These are phyloP conservation scores for Paxillus rubicundulus DNA, from an alignment of 768 basidiomycete genomes.

Conservation along the genomic window DNA sequence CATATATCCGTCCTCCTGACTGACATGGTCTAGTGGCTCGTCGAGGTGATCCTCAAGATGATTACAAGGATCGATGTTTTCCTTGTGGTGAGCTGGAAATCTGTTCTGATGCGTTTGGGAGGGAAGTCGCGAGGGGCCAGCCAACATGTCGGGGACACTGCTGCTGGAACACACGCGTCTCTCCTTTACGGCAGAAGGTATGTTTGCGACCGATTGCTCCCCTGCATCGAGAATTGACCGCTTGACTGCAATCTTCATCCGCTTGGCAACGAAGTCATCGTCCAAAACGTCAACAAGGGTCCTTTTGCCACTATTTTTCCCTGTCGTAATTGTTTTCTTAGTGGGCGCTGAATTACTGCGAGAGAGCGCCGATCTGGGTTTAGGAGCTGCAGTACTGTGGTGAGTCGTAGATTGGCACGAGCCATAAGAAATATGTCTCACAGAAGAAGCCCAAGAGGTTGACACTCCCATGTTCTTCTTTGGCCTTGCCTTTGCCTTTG, in stretches of 20 bases:
- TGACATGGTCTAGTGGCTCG: constrained; percentile 42
- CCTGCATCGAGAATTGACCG: constrained; percentile 20
- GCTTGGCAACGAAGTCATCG: constrained; percentile 52
- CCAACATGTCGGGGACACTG: constrained; percentile 5
- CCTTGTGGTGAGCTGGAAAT: constrained; percentile 34
- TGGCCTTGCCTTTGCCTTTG: constrained; percentile 51
- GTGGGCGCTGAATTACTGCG: constrained; percentile 31
- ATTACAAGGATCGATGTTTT: constrained; percentile 37
- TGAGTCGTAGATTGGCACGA: constrained; percentile 39
- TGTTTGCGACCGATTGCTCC: constrained; percentile 25
- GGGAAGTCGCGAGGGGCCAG: constrained; percentile 33
- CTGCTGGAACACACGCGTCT: constrained; percentile 4
- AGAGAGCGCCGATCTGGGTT: constrained; percentile 23
- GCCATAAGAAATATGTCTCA: constrained; percentile 32
- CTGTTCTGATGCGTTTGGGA: constrained; percentile 39
- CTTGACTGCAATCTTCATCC: constrained; percentile 36
- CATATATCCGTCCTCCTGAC: constrained; percentile 81
- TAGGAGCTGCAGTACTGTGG: constrained; percentile 28
- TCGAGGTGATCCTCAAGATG: constrained; percentile 43
- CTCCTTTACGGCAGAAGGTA: constrained; percentile 15
- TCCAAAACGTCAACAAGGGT: constrained; percentile 72
- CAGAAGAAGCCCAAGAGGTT: constrained; percentile 66
- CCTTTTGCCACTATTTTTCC: constrained; percentile 73
- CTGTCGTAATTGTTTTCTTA: constrained; percentile 31
- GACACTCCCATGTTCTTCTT: constrained; percentile 18